Percentiles rank a stretch among this genome's conserved stretches.
Conservation (phyloP, 495 filamentous ascomycete species). For the Aspergillus conjunctus region DNA sequence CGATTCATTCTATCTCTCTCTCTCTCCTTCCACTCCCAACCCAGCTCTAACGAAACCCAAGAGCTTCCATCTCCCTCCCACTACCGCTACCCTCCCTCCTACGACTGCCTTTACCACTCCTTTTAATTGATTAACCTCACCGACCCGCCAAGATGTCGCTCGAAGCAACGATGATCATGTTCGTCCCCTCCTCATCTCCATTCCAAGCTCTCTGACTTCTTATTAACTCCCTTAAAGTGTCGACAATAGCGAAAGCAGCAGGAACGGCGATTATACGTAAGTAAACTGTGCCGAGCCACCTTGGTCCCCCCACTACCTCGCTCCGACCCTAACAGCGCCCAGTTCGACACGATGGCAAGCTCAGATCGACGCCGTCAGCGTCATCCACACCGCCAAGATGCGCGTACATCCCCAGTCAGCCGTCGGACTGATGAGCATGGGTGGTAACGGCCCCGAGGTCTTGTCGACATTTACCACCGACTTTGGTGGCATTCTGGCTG, state of each 20-base stretch:
- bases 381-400: slow-evolving; percentile 93
- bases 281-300: slow-evolving; percentile 9
- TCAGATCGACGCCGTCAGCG: slow-evolving; percentile 89
- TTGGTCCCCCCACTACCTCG: neutral
- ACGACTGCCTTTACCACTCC: neutral
- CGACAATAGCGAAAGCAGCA: slow-evolving; percentile 97
- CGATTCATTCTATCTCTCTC: neutral
- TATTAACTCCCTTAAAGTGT: slow-evolving; percentile 58
- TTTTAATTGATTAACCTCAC: slow-evolving; percentile 3
- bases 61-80: slow-evolving; percentile 4
- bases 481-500: slow-evolving; percentile 91
- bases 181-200: slow-evolving; percentile 32
- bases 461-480: slow-evolving; percentile 94
- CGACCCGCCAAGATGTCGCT: slow-evolving; percentile 61
- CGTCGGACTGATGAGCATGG: slow-evolving; percentile 98
- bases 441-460: slow-evolving; percentile 93
- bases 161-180: slow-evolving; percentile 78
- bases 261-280: slow-evolving; percentile 88
- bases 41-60: slow-evolving; percentile 7
- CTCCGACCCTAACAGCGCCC: slow-evolving; percentile 26
- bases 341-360: slow-evolving; percentile 93
- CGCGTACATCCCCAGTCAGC: slow-evolving; percentile 94
- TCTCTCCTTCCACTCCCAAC: neutral
- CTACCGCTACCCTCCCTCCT: neutral
- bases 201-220: slow-evolving; percentile 20